Conservation (phyloP, 306 rosid species). For the Quercus ilex region DNA sequence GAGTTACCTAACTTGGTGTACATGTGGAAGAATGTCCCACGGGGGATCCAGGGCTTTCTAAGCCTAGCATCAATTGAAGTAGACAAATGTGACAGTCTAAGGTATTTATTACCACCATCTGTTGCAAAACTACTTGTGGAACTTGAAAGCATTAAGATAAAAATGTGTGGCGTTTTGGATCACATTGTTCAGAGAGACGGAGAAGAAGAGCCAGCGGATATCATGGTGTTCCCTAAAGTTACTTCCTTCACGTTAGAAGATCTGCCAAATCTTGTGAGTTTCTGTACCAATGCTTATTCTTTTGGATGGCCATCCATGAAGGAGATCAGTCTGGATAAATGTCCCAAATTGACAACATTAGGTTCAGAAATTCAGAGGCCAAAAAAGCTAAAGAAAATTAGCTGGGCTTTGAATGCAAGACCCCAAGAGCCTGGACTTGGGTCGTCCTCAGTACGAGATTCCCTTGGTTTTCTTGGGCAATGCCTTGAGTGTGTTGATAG, state of each 20-base stretch:
- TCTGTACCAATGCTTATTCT: neutral
- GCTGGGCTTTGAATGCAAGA: neutral
- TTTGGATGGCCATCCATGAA: neutral
- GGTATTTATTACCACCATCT: neutral
- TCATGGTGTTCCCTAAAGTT: too few species aligned
- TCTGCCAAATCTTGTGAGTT: too few species aligned
- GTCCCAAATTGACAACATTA: too few species aligned
- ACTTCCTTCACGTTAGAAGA: too few species aligned
- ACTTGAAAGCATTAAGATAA: neutral
- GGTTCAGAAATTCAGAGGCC: neutral
- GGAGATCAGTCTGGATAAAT: too few species aligned
- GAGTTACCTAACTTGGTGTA: too few species aligned
- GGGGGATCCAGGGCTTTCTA: too few species aligned
- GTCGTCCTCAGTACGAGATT: neutral
- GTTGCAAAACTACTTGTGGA: neutral
- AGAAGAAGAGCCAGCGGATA: too few species aligned
- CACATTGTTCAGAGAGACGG: neutral
- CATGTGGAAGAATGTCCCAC: too few species aligned
- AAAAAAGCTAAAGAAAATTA: neutral
- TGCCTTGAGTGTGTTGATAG: neutral
- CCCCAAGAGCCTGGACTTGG: neutral
- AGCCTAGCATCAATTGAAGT: too few species aligned
- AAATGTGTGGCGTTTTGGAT: rapidly evolving
- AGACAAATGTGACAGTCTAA: neutral
- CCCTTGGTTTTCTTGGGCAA: neutral